Evolutionary conservation across 2,329 filamentous ascomycete species (phyloP), one percentile per base, ranked within the genome.

Genomic region (Ophiobolus disseminans): DNA sequence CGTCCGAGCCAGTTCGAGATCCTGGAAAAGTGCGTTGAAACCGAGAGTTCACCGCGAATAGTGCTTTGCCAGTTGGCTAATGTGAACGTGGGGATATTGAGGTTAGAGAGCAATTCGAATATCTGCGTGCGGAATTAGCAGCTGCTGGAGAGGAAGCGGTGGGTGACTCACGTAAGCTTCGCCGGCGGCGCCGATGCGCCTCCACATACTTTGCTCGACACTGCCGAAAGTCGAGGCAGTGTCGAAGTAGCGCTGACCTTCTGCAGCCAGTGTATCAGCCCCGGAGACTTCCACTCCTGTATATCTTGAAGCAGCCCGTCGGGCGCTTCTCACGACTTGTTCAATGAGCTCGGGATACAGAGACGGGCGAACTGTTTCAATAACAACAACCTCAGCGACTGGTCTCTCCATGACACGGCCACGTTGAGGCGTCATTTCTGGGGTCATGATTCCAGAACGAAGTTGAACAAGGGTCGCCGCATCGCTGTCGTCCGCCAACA

Each of bases 41-140:
- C 50, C 0, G 45, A 68, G 3, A 76, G 72, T 45, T 75, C 70
- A 17, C 66, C 63, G 8, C 79, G 69, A n/a, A 82, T 78, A 0
- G 58, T 79, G 50, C 79, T 82, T 46, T 70, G 63, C 80, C 81
- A 83, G 26, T 81, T 80, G 0, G 58, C 48, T 2, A 54, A 44
- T 1, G 45, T 53, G 37, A 81, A 82, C 0, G 49, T 57, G 1
- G 71, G 65, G 6, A 76, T 55, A 11, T 58, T 23, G 20, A 76
- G 46, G 3, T 54, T 45, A 6, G 57, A 63, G 3, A 81, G 65
- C 1, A 76, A 44, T 43, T 79, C 73, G 47, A 77, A 79, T 0
- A 77, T 75, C 77, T 80, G 62, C 64, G 6, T 26, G 23, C n/a
- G n/a, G 11, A 26, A 11, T 26, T 26, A 26, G 23, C 11, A 13